Conservation (phyloP, 495 filamentous ascomycete species). For the Friedmanniomyces simplex region DNA sequence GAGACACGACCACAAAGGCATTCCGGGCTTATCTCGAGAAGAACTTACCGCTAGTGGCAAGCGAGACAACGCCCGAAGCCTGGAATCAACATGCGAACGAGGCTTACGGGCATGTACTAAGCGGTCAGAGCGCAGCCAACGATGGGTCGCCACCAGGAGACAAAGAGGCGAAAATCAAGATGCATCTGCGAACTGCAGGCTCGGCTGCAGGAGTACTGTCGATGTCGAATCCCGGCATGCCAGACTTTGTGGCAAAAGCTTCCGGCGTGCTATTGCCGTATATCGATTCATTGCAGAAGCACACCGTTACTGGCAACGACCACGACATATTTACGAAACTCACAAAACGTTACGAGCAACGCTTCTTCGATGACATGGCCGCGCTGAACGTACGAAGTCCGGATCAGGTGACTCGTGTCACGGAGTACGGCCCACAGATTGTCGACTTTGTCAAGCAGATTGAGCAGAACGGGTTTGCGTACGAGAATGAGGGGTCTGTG, state of each 20-base stretch:
- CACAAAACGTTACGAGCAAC: constrained; percentile 68
- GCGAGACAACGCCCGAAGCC: constrained; percentile 34
- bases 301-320: constrained; percentile 63
- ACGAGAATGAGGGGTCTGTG: constrained; percentile 57
- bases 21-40: constrained; percentile 63
- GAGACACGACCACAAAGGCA: constrained; percentile 51
- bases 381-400: constrained; percentile 78
- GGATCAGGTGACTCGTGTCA: constrained; percentile 74
- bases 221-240: constrained; percentile 18
- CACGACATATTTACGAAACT: constrained; percentile 69
- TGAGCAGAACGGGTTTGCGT: constrained; percentile 76
- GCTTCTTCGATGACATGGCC: constrained; percentile 76
- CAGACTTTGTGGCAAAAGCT: constrained; percentile 46
- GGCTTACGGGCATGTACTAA: constrained; percentile 52
- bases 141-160: constrained; percentile 52
- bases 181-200: constrained; percentile 72
- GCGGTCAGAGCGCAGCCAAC: constrained; percentile 48
- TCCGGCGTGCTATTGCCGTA: constrained; percentile 74
- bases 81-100: not conserved
- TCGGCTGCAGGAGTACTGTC: constrained; percentile 27
- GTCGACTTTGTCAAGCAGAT: constrained; percentile 66
- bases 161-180: constrained; percentile 78
- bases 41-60: constrained; percentile 57
- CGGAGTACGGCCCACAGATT: constrained; percentile 80
- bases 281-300: constrained; percentile 65